Evolutionary conservation across 176 grass and related monocot genomes (phyloP).

Genomic region (Oryza rufipogon): DNA sequence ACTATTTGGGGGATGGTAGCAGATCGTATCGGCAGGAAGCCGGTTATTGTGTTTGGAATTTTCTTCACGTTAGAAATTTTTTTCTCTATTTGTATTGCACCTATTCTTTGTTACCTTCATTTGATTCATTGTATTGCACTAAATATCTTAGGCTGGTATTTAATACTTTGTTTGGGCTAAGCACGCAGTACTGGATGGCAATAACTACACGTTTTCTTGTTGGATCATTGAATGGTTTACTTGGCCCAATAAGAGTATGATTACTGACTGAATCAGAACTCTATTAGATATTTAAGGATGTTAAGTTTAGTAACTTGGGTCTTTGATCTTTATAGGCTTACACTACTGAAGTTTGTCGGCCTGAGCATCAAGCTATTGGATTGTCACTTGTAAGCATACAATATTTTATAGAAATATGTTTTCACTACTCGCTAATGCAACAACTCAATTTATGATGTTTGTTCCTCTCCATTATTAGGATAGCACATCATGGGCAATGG

Average conservation of each 20-base stretch:
- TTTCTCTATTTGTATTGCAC: not conserved
- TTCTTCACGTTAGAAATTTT: constrained; percentile 73
- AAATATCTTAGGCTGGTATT: constrained; percentile 41
- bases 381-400: constrained; percentile 25
- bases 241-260: constrained; percentile 84
- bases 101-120: not conserved
- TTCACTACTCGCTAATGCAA: too few relatives aligned
- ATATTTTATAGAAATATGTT: not conserved
- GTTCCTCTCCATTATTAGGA: constrained; percentile 47
- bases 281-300: not conserved
- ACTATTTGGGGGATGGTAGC: constrained; percentile 53
- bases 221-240: constrained; percentile 81
- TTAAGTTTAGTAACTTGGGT: too few relatives aligned
- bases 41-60: constrained; percentile 75
- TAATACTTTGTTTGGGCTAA: constrained; percentile 89
- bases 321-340: constrained; percentile 58
- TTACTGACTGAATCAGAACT: too few relatives aligned
- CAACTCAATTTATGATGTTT: not conserved
- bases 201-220: constrained; percentile 80
- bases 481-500: constrained; percentile 70
- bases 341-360: constrained; percentile 76
- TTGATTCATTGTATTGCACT: not conserved
- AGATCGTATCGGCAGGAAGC: constrained; percentile 50
- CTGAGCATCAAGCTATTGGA: constrained; percentile 76
- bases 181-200: constrained; percentile 84